Percentiles rank a stretch among this genome's conserved stretches.
phyloP scores from a whole-genome alignment of 2,329 filamentous ascomycete genomes.

The Pleomassaria siparia region DNA sequence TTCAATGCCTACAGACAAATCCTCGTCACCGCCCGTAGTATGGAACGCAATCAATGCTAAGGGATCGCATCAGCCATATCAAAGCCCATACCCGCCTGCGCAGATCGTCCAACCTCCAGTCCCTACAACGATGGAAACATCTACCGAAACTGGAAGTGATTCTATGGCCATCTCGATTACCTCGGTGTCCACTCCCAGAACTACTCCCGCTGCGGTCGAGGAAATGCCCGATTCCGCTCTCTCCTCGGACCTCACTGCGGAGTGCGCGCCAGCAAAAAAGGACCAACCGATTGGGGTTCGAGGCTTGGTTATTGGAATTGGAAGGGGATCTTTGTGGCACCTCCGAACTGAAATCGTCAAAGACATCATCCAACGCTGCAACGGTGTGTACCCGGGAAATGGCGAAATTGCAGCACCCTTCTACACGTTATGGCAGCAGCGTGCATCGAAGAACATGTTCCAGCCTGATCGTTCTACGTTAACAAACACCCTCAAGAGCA shows the following conservation, averaged over 20 bases:
- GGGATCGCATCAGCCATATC: not conserved
- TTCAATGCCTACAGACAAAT: not conserved
- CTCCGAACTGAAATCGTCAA: constrained; percentile 50
- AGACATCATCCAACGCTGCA: constrained; percentile 56
- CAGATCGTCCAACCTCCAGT: not conserved
- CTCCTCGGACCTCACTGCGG: not conserved
- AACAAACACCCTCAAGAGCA: constrained; percentile 50
- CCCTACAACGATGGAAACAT: not conserved
- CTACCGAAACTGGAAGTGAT: not conserved
- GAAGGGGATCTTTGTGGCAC: constrained; percentile 4
- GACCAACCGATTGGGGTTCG: not conserved
- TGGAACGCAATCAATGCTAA: constrained; percentile 25
- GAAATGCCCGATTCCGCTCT: not conserved
- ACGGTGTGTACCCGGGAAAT: constrained; percentile 58
- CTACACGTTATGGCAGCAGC: constrained; percentile 54
- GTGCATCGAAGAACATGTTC: constrained; percentile 38
- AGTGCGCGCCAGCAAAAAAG: not conserved
- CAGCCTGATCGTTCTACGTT: constrained; percentile 57
- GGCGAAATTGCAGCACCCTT: constrained; percentile 59
- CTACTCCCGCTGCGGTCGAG: not conserved
- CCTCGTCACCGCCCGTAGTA: not conserved
- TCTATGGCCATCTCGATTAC: not conserved
- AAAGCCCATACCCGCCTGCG: constrained; percentile 1
- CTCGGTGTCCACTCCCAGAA: not conserved
- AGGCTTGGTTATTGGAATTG: constrained; percentile 6